Evolutionary conservation across 2,329 filamentous ascomycete species (phyloP), one percentile per base, ranked within the genome.

Genomic region (Hymenoscyphus scutula): DNA sequence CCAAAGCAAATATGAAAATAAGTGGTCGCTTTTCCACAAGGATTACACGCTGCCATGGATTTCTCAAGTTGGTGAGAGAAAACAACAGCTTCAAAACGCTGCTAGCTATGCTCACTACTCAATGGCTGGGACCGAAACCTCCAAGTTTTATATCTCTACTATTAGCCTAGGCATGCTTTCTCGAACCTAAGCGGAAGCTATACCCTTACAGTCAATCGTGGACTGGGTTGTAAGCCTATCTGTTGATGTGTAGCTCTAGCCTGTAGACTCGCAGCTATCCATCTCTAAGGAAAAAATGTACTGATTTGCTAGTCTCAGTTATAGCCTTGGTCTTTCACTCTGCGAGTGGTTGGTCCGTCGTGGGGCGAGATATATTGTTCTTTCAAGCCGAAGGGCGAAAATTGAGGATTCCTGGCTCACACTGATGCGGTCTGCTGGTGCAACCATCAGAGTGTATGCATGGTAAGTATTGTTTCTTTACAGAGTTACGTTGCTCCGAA

Each of bases 381-480:
- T 82, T 2, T 73, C 76, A 0, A 80, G 77, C 56, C 75, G 79
- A 1, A 74, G 70, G 13, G 75, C 77, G 1, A 67, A 73, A 2
- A 62, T 79, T 1, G 69, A 76, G 15, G 53, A 66, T 1, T 56
- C 37, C 1, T 76, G 72, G 68, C 30, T 76, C 13, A 60, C 25
- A 37, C 30, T 45, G 6, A 56, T 59, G 37, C 8, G 15, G 3
- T 19, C 13, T 10, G 4, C 15, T 37, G 56, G 57, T 13, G 48
- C 27, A 13, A 34, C 11, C 2, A 51, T 62, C 7, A 15, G n/a
- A 29, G 45, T 62, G 4, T 38, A 41, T 10, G 10, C 30, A 41
- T 29, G 29, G 55, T 57, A 27, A 37, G 55, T 27, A 1, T 37
- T 32, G 13, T 2, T 11, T 37, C 1, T 15, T 23, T 38, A 7